These are phyloP conservation scores for Coffea eugenioides DNA, from an alignment of 257 asterid genomes.

Conservation along the genomic window DNA sequence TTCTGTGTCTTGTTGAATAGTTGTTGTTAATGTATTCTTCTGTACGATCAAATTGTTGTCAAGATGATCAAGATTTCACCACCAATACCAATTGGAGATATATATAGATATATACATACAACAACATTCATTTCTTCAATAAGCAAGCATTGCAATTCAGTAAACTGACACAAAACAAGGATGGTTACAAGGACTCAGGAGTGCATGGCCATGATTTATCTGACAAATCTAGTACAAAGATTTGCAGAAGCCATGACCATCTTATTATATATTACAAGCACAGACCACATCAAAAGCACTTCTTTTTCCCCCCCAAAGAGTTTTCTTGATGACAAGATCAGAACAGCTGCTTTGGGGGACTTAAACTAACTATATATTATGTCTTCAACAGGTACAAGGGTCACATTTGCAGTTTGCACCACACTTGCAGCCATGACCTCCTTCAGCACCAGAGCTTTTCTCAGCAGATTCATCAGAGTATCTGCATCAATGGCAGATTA, in stretches of 20 bases:
- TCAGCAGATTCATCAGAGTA: constrained; percentile 22
- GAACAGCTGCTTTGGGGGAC: not conserved
- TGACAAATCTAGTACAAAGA: not conserved
- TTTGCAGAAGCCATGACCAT: constrained; percentile 4
- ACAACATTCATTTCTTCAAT: not conserved
- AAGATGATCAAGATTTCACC: not conserved
- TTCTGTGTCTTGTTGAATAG: not conserved
- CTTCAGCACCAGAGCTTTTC: constrained; percentile 33
- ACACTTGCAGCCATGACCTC: constrained; percentile 40
- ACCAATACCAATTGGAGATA: not conserved
- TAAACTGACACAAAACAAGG: not conserved
- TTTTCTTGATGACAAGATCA: not conserved
- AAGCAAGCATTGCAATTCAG: not conserved
- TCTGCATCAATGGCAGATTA: not conserved
- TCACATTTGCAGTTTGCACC: constrained; percentile 38
- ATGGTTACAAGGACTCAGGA: constrained; percentile 13
- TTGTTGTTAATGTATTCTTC: too few species aligned
- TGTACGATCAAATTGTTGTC: not conserved
- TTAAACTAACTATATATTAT: too few species aligned
- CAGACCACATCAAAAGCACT: not conserved
- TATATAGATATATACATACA: not conserved
- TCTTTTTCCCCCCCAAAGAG: not conserved
- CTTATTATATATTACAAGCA: constrained; percentile 12
- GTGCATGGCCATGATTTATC: not conserved
- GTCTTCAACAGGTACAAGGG: constrained; percentile 38